Evolutionary conservation across 108 stramenopile genomes (phyloP).

Genomic region (Aurantiochytrium sp.): DNA sequence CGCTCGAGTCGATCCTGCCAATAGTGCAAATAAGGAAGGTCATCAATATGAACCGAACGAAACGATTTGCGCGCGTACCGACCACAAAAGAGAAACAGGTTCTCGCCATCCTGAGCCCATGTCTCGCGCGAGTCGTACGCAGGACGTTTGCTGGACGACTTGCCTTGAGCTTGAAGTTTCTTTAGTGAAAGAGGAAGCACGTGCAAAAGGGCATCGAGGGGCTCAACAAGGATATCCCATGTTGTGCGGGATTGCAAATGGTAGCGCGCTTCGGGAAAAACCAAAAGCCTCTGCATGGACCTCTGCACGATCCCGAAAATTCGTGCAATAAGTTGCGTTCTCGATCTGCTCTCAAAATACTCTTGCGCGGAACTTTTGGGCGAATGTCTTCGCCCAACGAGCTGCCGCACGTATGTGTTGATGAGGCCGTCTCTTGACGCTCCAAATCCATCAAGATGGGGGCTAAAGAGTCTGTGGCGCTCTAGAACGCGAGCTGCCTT

Average conservation of each 20-base stretch:
- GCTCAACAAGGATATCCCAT: neutral
- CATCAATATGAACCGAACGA: too few relatives aligned
- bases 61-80: too few relatives aligned
- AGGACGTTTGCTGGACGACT: too few relatives aligned
- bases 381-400: neutral
- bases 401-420: neutral
- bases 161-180: too few relatives aligned
- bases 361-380: neutral
- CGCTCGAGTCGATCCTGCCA: too few relatives aligned
- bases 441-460: neutral
- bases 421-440: neutral
- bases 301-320: neutral
- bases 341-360: neutral
- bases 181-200: neutral
- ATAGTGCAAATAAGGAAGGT: too few relatives aligned
- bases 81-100: too few relatives aligned
- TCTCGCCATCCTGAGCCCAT: too few relatives aligned
- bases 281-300: neutral
- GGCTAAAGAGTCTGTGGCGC: neutral
- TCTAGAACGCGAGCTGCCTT: neutral
- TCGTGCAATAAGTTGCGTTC: neutral
- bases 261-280: neutral
- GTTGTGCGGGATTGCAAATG: neutral
- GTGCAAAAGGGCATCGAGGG: neutral
- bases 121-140: too few relatives aligned